Conservation (phyloP, 2,329 filamentous ascomycete genomes). For the Furcasterigmium sp. region DNA sequence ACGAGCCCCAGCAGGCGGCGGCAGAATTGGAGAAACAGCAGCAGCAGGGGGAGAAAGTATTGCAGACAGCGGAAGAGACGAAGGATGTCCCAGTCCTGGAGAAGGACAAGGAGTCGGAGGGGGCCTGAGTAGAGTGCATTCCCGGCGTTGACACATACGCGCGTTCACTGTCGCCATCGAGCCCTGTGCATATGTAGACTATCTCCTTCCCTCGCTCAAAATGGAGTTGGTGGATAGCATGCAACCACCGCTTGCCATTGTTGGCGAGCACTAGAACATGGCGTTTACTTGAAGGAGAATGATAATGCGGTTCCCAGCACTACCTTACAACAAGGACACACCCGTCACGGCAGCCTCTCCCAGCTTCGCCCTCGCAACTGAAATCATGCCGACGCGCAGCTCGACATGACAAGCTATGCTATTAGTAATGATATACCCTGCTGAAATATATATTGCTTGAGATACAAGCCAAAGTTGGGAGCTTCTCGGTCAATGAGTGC, state of each 20-base stretch:
- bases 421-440: no score
- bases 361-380: no score
- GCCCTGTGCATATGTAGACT: not conserved
- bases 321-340: no score
- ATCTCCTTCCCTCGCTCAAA: not conserved
- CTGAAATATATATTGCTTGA: no score
- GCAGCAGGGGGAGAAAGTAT: not conserved
- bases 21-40: not conserved
- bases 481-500: no score
- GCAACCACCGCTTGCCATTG: not conserved
- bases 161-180: not conserved
- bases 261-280: no score
- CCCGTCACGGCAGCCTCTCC: no score
- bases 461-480: no score
- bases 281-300: no score
- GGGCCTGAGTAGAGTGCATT: not conserved
- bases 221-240: not conserved
- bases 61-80: not conserved
- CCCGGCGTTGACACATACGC: not conserved
- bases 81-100: not conserved
- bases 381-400: no score
- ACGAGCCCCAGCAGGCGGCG: slow-evolving; percentile 25
- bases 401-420: no score
- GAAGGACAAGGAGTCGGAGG: not conserved
- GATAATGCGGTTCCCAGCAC: no score